Conservation (phyloP, 129 eudicot genomes). For the Chrysanthemum makinoi region DNA sequence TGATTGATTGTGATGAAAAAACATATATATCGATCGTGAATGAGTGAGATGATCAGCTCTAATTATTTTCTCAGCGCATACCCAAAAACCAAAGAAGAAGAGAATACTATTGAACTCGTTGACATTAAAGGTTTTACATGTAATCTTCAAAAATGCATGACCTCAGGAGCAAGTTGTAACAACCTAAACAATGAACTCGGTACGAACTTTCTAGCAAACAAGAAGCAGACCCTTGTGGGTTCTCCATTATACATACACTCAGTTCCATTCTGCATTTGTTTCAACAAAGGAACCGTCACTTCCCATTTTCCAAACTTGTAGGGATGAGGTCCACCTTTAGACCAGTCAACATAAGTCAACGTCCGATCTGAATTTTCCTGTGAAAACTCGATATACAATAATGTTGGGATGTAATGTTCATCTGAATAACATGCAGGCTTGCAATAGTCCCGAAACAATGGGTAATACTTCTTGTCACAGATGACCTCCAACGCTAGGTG, state of each 20-base stretch:
- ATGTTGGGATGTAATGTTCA: conserved; percentile 73
- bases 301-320: conserved; percentile 41
- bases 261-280: conserved; percentile 42
- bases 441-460: conserved; percentile 48
- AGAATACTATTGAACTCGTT: background rate
- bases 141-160: conserved; percentile 41
- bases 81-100: background rate
- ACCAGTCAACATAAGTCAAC: conserved; percentile 81
- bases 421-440: conserved; percentile 72
- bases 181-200: conserved; percentile 56
- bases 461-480: conserved; percentile 40
- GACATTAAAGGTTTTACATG: conserved; percentile 17
- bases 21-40: too few relatives aligned
- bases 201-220: conserved; percentile 85
- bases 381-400: conserved; percentile 40
- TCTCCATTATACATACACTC: conserved; percentile 63
- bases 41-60: background rate
- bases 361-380: conserved; percentile 49
- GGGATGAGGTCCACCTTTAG: conserved; percentile 85
- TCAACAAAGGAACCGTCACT: conserved; percentile 38
- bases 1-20: too few relatives aligned
- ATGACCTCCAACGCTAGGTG: conserved; percentile 58
- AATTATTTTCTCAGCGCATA: background rate
- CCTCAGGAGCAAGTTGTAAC: conserved; percentile 52
- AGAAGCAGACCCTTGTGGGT: conserved; percentile 44